Conservation (phyloP, 306 rosid genomes). For the Cotoneaster glaucophyllus region DNA sequence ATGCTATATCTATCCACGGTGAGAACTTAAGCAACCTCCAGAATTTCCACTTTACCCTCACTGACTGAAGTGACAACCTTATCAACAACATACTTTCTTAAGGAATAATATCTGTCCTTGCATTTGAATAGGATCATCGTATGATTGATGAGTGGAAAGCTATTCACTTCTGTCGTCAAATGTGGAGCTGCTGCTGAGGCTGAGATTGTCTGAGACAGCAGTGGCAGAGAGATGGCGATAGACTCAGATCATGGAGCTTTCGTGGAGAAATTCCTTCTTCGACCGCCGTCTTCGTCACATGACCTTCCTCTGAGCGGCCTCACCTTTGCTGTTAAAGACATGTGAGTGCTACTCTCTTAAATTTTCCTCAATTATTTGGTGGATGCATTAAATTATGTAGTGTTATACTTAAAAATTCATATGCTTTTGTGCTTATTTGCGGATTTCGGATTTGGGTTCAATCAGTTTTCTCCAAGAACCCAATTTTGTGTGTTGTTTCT, state of each 20-base stretch:
- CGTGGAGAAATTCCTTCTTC: slow-evolving; percentile 57
- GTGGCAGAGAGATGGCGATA: slow-evolving; percentile 34
- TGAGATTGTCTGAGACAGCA: not conserved
- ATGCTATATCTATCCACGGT: no score
- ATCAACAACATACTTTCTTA: not conserved
- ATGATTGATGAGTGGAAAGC: not conserved
- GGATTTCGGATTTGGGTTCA: no score
- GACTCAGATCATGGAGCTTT: slow-evolving; percentile 60
- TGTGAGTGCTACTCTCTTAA: slow-evolving; percentile 36
- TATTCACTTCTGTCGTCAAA: not conserved
- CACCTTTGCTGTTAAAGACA: slow-evolving; percentile 88
- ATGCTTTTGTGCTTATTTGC: no score
- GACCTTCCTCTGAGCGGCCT: slow-evolving; percentile 61
- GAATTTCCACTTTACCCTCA: not conserved
- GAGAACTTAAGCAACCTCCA: no score
- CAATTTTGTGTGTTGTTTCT: not conserved
- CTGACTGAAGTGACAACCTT: not conserved
- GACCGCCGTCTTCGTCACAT: slow-evolving; percentile 34
- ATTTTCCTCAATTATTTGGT: not conserved
- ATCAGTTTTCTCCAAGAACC: not conserved
- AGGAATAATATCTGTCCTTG: not conserved
- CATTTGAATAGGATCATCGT: not conserved
- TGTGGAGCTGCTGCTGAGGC: not conserved
- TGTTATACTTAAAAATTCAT: no score
- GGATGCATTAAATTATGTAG: no score